These are phyloP conservation scores for Asclepias syriaca DNA, from an alignment of 257 asterid species.

Conservation along the genomic window DNA sequence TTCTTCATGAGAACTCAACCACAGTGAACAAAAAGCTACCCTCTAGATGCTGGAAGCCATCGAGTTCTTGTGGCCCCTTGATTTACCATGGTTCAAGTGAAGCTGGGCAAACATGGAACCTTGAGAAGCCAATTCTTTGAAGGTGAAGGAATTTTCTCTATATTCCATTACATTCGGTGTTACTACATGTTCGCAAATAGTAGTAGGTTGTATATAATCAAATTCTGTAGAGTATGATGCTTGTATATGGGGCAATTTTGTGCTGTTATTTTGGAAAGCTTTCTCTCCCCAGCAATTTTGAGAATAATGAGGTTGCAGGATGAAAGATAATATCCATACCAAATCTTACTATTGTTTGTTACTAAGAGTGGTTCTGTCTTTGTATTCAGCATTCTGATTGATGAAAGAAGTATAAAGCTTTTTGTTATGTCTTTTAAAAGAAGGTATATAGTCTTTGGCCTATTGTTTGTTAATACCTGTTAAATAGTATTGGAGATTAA, in stretches of 20 bases:
- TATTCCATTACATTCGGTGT: not conserved
- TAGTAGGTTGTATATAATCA: not conserved
- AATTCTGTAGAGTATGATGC: not conserved
- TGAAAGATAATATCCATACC: not conserved
- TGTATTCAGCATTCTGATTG: no score
- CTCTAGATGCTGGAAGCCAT: constrained; percentile 26
- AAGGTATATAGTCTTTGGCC: not conserved
- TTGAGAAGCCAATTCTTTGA: constrained; percentile 20
- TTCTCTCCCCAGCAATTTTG: constrained; percentile 8
- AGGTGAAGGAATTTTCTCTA: not conserved
- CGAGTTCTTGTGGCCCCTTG: constrained; percentile 17
- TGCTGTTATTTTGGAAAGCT: not conserved
- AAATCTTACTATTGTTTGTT: not conserved
- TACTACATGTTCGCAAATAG: not conserved
- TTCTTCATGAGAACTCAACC: constrained; percentile 5
- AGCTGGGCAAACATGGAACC: constrained; percentile 33
- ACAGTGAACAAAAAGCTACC: not conserved
- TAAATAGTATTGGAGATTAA: no score
- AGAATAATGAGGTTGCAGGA: constrained; percentile 4
- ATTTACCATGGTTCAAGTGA: constrained; percentile 24
- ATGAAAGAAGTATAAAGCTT: not conserved
- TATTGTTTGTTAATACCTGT: not conserved
- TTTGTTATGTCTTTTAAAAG: not conserved
- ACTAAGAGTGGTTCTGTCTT: not conserved
- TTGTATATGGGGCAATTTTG: constrained; percentile 13